Conservation (phyloP, 2,329 filamentous ascomycete species). For the Talaromyces verruculosus region DNA sequence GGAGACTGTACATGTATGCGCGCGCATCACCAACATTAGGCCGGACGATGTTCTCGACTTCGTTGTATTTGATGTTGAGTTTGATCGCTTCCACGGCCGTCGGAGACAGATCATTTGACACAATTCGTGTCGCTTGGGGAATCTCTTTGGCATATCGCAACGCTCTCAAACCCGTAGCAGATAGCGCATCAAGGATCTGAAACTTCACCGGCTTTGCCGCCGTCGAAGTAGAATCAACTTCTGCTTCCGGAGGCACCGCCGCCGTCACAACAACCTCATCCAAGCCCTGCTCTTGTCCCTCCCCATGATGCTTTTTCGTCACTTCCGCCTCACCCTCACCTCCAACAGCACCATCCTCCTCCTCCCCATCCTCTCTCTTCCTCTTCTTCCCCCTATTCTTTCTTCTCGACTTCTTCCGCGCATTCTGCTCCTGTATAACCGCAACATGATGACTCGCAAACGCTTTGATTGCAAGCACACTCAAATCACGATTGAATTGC, state of each 20-base stretch:
- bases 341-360: conserved; percentile 26
- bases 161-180: conserved; percentile 87
- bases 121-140: conserved; percentile 76
- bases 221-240: conserved; percentile 22
- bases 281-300: conserved; percentile 20
- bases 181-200: conserved; percentile 90
- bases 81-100: conserved; percentile 78
- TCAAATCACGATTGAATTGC: conserved; percentile 96
- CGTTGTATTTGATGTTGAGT: conserved; percentile 81
- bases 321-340: neutral
- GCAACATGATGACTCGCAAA: conserved; percentile 70
- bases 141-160: conserved; percentile 90
- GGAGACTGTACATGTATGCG: conserved; percentile 79
- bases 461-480: conserved; percentile 84
- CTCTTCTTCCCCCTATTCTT: conserved; percentile 43
- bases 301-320: conserved; percentile 14
- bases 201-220: conserved; percentile 53
- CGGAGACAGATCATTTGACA: conserved; percentile 83
- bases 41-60: conserved; percentile 67
- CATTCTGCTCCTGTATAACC: conserved; percentile 27
- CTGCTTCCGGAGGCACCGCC: conserved; percentile 4
- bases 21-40: conserved; percentile 80
- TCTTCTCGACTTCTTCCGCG: conserved; percentile 33
- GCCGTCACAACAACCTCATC: conserved; percentile 6
- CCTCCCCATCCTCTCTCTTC: conserved; percentile 42